Percentiles rank a stretch among this genome's conserved stretches.
Evolutionary conservation across 2,329 filamentous ascomycete genomes (phyloP).

Genomic region (Xylaria digitata): DNA sequence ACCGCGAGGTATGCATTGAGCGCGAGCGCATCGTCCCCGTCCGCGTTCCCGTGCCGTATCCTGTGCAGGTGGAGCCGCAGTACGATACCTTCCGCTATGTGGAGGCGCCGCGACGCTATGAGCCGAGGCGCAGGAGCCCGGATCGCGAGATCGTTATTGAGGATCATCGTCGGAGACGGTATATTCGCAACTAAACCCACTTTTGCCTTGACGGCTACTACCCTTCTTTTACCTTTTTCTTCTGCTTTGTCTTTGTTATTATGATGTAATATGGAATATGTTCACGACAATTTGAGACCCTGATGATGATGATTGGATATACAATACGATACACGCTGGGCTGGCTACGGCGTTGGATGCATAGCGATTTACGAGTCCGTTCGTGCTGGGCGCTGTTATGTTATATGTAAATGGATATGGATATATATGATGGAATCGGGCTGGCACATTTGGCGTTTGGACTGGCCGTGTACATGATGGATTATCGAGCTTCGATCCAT

Average conservation of each 20-base stretch:
- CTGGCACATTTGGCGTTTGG: slow-evolving; percentile 12
- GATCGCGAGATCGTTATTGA: slow-evolving; percentile 51
- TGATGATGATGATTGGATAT: slow-evolving; percentile 20
- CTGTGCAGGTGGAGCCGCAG: slow-evolving; percentile 56
- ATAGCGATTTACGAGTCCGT: neutral
- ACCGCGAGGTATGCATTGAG: slow-evolving; percentile 64
- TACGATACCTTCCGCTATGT: slow-evolving; percentile 66
- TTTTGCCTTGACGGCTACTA: too few relatives aligned
- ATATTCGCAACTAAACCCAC: slow-evolving; percentile 43
- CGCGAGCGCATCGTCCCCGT: slow-evolving; percentile 61
- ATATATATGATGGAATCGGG: slow-evolving; percentile 1
- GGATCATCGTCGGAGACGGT: slow-evolving; percentile 47
- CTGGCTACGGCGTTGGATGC: slow-evolving; percentile 14
- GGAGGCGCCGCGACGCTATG: slow-evolving; percentile 59
- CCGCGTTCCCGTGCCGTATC: slow-evolving; percentile 57
- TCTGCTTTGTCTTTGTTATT: slow-evolving; percentile 3
- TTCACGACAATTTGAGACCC: slow-evolving; percentile 2
- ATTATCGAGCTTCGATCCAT: neutral
- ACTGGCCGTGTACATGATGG: neutral
- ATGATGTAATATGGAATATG: slow-evolving; percentile 7
- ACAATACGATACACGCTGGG: slow-evolving; percentile 2
- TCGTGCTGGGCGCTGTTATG: neutral
- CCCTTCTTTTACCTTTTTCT: neutral
- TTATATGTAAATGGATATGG: slow-evolving; percentile 18
- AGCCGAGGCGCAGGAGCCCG: slow-evolving; percentile 51